phyloP scores from a whole-genome alignment of 1,284 basidiomycete species.

The Veloboletus limbatus region DNA sequence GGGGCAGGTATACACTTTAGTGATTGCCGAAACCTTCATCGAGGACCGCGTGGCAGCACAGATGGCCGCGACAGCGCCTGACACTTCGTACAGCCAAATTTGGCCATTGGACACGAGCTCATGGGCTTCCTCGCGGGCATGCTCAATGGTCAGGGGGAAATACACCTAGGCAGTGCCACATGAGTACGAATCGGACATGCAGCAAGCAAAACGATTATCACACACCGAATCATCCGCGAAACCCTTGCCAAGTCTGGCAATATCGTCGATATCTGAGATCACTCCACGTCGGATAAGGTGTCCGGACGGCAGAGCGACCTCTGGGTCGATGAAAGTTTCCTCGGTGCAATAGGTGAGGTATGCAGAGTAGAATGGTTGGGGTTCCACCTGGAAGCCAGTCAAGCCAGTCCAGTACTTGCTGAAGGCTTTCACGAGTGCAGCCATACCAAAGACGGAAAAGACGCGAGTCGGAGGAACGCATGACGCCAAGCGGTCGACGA shows the following conservation, averaged over 20 bases:
- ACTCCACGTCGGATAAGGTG: slow-evolving; percentile 40
- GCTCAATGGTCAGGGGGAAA: slow-evolving; percentile 45
- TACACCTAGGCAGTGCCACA: slow-evolving; percentile 41
- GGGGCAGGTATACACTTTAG: slow-evolving; percentile 49
- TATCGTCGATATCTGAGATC: slow-evolving; percentile 40
- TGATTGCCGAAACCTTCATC: slow-evolving; percentile 43
- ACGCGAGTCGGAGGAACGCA: slow-evolving; percentile 48
- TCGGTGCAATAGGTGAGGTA: slow-evolving; percentile 54
- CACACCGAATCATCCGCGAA: slow-evolving; percentile 63
- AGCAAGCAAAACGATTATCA: slow-evolving; percentile 7
- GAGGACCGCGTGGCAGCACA: slow-evolving; percentile 52
- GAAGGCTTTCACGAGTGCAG: slow-evolving; percentile 48
- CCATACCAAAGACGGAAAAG: slow-evolving; percentile 65
- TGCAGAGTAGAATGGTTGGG: slow-evolving; percentile 60
- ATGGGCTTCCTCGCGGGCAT: slow-evolving; percentile 50
- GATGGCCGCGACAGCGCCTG: slow-evolving; percentile 52
- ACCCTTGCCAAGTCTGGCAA: slow-evolving; percentile 50
- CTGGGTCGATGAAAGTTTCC: slow-evolving; percentile 37
- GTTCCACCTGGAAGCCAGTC: slow-evolving; percentile 45
- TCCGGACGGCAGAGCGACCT: slow-evolving; percentile 35
- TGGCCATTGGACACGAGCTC: slow-evolving; percentile 49
- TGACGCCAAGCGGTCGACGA: slow-evolving; percentile 37
- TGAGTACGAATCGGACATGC: slow-evolving; percentile 4
- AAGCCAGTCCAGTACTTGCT: slow-evolving; percentile 48
- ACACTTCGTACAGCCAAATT: slow-evolving; percentile 61